Evolutionary conservation across 352 stramenopile genomes (phyloP).

Genomic region (Phytophthora nicotianae): DNA sequence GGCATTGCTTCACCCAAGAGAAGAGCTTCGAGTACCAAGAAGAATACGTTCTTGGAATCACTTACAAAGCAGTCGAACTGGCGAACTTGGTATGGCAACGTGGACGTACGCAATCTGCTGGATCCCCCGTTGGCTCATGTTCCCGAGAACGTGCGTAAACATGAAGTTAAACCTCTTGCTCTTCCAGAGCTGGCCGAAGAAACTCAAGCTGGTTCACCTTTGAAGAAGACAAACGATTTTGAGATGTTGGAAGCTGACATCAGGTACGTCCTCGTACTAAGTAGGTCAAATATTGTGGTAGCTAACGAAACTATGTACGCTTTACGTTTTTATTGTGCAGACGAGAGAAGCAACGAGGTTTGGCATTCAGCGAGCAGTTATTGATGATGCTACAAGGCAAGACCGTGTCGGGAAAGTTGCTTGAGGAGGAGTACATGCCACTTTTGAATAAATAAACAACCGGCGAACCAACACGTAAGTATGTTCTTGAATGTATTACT

Average conservation of each 20-base stretch:
- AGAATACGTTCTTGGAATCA: slow-evolving; percentile 57
- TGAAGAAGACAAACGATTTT: slow-evolving; percentile 28
- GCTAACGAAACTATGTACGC: neutral
- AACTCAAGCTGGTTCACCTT: slow-evolving; percentile 1
- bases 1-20: slow-evolving; percentile 25
- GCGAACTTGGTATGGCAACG: slow-evolving; percentile 64
- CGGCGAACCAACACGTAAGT: too few relatives aligned
- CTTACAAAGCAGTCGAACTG: slow-evolving; percentile 52
- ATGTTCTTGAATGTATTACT: too few relatives aligned
- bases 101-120: slow-evolving; percentile 47
- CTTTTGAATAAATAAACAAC: slow-evolving; percentile 23
- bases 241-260: slow-evolving; percentile 53
- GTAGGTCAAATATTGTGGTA: neutral
- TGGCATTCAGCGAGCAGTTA: slow-evolving; percentile 56
- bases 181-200: slow-evolving; percentile 11
- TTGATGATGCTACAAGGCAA: slow-evolving; percentile 65
- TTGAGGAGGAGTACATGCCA: slow-evolving; percentile 53
- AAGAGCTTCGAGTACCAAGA: slow-evolving; percentile 17
- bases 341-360: slow-evolving; percentile 48
- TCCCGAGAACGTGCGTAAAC: slow-evolving; percentile 28
- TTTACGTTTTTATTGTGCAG: slow-evolving; percentile 17
- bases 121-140: slow-evolving; percentile 53
- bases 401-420: slow-evolving; percentile 51
- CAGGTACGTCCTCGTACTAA: slow-evolving; percentile 32
- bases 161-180: slow-evolving; percentile 17